Evolutionary conservation across 164 flowering plant species (phyloP).

Genomic region (Malania oleifera): DNA sequence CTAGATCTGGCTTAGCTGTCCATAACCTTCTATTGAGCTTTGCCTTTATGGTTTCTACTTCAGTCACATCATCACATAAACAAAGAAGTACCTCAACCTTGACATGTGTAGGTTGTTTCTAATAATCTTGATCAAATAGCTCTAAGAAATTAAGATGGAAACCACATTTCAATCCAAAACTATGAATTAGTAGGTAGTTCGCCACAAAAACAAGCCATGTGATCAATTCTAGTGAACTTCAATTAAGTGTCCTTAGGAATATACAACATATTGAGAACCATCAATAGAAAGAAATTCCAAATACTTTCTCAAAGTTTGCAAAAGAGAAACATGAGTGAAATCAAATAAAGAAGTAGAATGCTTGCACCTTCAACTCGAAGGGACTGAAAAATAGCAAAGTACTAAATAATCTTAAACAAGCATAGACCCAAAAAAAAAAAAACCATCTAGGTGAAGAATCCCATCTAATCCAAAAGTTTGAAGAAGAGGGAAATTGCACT

Average conservation of each 20-base stretch:
- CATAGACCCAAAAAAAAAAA: constrained; percentile 72
- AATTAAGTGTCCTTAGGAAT: constrained; percentile 86
- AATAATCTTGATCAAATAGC: constrained; percentile 54
- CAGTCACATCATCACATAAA: constrained; percentile 84
- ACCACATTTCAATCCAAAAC: constrained; percentile 44
- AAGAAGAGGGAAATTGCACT: constrained; percentile 67
- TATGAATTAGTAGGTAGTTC: constrained; percentile 62
- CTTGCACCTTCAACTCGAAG: constrained; percentile 64
- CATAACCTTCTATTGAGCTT: constrained; percentile 65
- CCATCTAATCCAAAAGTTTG: constrained; percentile 54
- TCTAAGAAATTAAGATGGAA: constrained; percentile 42
- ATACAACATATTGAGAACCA: constrained; percentile 57
- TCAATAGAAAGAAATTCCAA: constrained; percentile 70
- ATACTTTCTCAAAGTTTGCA: constrained; percentile 67
- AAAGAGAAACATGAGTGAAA: constrained; percentile 65
- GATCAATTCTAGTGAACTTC: constrained; percentile 72
- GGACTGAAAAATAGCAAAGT: constrained; percentile 79
- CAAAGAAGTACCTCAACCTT: constrained; percentile 72
- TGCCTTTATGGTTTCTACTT: constrained; percentile 56
- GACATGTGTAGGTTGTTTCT: constrained; percentile 44
- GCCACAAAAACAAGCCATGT: constrained; percentile 87
- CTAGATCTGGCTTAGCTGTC: constrained; percentile 38
- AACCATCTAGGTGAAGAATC: constrained; percentile 55
- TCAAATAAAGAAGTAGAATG: constrained; percentile 63
- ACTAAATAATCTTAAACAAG: constrained; percentile 87